Conservation (phyloP, 352 stramenopile genomes). For the Halophytophthora batemanensis region DNA sequence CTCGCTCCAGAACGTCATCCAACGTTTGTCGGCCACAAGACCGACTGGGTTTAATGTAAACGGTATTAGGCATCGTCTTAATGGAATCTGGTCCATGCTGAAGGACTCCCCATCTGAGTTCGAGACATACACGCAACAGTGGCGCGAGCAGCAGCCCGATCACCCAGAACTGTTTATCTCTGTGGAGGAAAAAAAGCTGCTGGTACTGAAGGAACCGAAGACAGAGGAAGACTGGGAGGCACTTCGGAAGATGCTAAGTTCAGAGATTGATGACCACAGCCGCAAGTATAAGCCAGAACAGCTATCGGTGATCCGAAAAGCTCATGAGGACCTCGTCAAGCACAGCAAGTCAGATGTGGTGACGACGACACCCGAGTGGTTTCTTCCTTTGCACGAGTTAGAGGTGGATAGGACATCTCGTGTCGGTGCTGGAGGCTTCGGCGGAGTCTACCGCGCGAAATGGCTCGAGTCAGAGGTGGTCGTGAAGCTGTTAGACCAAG, state of each 20-base stretch:
- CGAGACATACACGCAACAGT: background rate
- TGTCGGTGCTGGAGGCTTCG: conserved; percentile 4
- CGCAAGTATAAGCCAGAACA: background rate
- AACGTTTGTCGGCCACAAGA: too few relatives aligned
- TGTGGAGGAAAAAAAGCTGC: conserved; percentile 3
- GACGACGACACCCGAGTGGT: background rate
- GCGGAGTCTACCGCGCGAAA: conserved; percentile 9
- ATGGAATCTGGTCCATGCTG: background rate
- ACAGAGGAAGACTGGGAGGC: conserved; percentile 4
- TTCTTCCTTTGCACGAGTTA: conserved; percentile 15
- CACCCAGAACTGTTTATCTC: conserved; percentile 8
- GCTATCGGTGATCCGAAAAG: conserved; percentile 2
- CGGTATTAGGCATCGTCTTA: background rate
- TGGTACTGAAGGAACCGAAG: conserved; percentile 3
- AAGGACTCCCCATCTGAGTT: background rate
- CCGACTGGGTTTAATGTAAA: too few relatives aligned
- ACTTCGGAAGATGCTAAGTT: background rate
- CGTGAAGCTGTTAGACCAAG: too few relatives aligned
- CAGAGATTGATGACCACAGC: background rate
- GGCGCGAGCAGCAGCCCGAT: background rate
- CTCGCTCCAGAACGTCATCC: too few relatives aligned
- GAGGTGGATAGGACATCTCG: conserved; percentile 3
- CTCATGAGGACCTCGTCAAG: conserved; percentile 3
- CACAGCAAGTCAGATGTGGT: too few relatives aligned
- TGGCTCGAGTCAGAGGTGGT: conserved; percentile 9